Percentiles rank a stretch among this genome's conserved stretches.
phyloP scores from a whole-genome alignment of 352 stramenopile genomes.

The Plasmopara viticola region DNA sequence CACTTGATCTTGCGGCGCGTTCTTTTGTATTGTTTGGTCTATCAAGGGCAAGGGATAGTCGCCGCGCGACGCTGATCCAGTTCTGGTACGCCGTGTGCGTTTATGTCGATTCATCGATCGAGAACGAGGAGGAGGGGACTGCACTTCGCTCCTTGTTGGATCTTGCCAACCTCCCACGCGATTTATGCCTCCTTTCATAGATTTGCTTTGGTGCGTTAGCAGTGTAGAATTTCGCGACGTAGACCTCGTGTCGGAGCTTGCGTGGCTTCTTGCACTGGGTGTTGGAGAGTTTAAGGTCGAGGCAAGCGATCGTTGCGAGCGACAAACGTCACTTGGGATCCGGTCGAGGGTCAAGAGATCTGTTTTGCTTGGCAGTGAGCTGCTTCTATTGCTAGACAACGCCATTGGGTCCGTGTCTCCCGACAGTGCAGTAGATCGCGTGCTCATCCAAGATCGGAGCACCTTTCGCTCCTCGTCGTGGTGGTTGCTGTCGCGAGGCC shows the following conservation, averaged over 20 bases:
- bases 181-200: constrained; percentile 7
- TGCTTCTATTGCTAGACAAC: not conserved
- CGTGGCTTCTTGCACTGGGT: constrained; percentile 14
- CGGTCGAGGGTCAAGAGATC: constrained; percentile 7
- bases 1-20: constrained; percentile 1
- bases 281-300: constrained; percentile 13
- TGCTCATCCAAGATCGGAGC: constrained; percentile 8
- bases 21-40: constrained; percentile 6
- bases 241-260: constrained; percentile 16
- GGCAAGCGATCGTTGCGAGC: constrained; percentile 14
- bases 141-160: constrained; percentile 17
- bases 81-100: constrained; percentile 13
- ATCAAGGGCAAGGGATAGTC: constrained; percentile 6
- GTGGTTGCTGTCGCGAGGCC: constrained; percentile 4
- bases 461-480: constrained; percentile 8
- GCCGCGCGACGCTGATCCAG: not conserved
- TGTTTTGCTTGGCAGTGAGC: constrained; percentile 9
- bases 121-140: constrained; percentile 11
- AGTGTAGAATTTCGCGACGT: constrained; percentile 8
- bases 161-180: constrained; percentile 17
- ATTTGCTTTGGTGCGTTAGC: constrained; percentile 15
- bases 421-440: constrained; percentile 13
- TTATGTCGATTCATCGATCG: constrained; percentile 11
- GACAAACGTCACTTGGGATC: constrained; percentile 10
- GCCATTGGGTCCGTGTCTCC: constrained; percentile 1